Evolutionary conservation across 2,329 filamentous ascomycete genomes (phyloP), one percentile per base, ranked within the genome.

Genomic region (Pseudocercospora crystallina): DNA sequence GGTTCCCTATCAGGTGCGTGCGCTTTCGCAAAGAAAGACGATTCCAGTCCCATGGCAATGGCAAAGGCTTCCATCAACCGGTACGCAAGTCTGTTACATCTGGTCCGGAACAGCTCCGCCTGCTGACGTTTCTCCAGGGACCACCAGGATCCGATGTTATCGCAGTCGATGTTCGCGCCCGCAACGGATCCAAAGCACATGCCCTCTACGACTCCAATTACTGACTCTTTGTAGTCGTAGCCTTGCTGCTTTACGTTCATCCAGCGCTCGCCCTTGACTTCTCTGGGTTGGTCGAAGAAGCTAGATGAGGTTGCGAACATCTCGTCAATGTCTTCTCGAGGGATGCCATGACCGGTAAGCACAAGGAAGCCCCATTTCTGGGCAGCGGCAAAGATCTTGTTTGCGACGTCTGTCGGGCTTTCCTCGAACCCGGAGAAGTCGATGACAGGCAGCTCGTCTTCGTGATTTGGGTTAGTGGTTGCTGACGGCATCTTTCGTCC

Each of bases 171-270:
- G 7, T 43, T 43, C 5, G 41, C 29, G 15, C 35, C 31, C n/a
- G 41, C 41, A 9, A 43, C 41, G 11, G 41, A 43, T 3, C 41
- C 41, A 32, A 43, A 43, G 9, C 41, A 43, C 41, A 43, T 43
- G 29, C 41, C 41, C 35, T 43, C 41, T 8, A 35, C 30, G 8
- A 43, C 41, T 7, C 41, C 41, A 10, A 43, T 43, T n/a, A 43
- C 12, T 20, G 41, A 43, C 30, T 43, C 41, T 32, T 43, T 43
- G 14, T 43, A 43, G 41, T 43, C 41, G 26, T 43, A 43, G 26
- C 41, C 41, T 29, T 43, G 41, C 10, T 43, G 41, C 26, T 43
- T 43, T 8, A 34, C 14, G 5, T 43, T 43, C 41, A 43, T 43
- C 41, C 41, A 43, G 7, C 35, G 33, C 41, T 43, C 41, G 15